phyloP scores from a whole-genome alignment of 2,329 filamentous ascomycete species.

The Gaeumannomyces tritici region DNA sequence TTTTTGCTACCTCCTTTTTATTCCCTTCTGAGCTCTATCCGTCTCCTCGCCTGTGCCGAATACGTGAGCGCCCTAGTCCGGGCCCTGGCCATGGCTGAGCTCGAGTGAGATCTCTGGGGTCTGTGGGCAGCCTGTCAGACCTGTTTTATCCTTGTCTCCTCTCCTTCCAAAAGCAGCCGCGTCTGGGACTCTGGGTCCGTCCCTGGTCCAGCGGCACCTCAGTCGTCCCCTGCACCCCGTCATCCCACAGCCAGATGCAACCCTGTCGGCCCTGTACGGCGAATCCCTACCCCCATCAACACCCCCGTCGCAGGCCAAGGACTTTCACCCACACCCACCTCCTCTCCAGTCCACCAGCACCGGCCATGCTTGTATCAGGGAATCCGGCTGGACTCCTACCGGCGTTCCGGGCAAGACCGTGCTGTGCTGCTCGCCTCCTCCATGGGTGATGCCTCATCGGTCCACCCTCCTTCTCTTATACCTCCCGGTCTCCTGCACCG shows the following conservation, averaged over 20 bases:
- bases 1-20: not conserved
- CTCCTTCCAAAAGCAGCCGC: slow-evolving; percentile 19
- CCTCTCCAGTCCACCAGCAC: slow-evolving; percentile 20
- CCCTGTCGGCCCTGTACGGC: slow-evolving; percentile 19
- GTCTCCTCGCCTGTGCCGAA: not conserved
- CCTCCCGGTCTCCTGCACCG: slow-evolving; percentile 38
- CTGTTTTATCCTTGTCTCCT: slow-evolving; percentile 19
- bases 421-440: slow-evolving; percentile 19
- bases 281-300: slow-evolving; percentile 26
- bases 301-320: slow-evolving; percentile 25
- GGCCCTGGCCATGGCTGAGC: not conserved
- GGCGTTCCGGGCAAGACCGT: slow-evolving; percentile 37
- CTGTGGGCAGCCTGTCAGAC: slow-evolving; percentile 14
- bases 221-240: slow-evolving; percentile 19
- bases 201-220: slow-evolving; percentile 21
- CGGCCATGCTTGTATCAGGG: slow-evolving; percentile 33
- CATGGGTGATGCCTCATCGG: slow-evolving; percentile 30
- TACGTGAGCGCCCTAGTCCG: not conserved
- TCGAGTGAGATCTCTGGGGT: not conserved
- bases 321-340: slow-evolving; percentile 22
- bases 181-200: slow-evolving; percentile 15
- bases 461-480: slow-evolving; percentile 37
- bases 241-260: slow-evolving; percentile 26
- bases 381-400: slow-evolving; percentile 41
- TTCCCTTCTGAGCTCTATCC: not conserved